A percentile compares a stretch with the other conserved stretches of the same genome.
phyloP scores from a whole-genome alignment of 1,284 basidiomycete species.

The Ustilago xerochloae region DNA sequence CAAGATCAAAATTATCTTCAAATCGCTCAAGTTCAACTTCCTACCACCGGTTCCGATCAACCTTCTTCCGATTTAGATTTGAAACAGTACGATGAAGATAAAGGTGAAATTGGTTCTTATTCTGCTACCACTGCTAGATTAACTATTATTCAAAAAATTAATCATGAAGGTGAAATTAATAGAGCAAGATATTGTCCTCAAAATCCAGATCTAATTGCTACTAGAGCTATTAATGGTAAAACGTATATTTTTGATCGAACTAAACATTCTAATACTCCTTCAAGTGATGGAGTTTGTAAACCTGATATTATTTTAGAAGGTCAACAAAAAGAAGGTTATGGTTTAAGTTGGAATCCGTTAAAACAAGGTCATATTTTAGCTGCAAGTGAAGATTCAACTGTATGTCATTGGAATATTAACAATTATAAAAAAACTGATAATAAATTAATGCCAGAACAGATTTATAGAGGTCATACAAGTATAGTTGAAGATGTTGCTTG shows the following conservation, averaged over 20 bases:
- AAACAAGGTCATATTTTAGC: conserved; percentile 87
- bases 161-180: conserved; percentile 96
- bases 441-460: conserved; percentile 81
- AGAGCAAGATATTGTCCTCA: conserved; percentile 98
- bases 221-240: conserved; percentile 88
- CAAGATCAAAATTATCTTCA: conserved; percentile 95
- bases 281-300: conserved; percentile 80
- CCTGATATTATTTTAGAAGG: conserved; percentile 92
- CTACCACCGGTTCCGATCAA: conserved; percentile 72
- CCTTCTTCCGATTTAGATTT: conserved; percentile 75
- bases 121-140: conserved; percentile 81
- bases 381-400: conserved; percentile 93
- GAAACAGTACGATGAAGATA: conserved; percentile 89
- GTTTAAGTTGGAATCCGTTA: conserved; percentile 87
- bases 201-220: conserved; percentile 95
- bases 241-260: conserved; percentile 95
- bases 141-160: conserved; percentile 91
- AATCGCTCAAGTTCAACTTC: conserved; percentile 89
- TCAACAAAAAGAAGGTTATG: conserved; percentile 93
- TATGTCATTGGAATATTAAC: conserved; percentile 96
- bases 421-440: conserved; percentile 84
- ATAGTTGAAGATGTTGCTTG: conserved; percentile 92
- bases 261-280: conserved; percentile 93
- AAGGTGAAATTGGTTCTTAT: conserved; percentile 72
- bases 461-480: conserved; percentile 77